Base-by-base conservation (phyloP, 345 rosid species). In the Excoecaria cochinchinensis region DNA sequence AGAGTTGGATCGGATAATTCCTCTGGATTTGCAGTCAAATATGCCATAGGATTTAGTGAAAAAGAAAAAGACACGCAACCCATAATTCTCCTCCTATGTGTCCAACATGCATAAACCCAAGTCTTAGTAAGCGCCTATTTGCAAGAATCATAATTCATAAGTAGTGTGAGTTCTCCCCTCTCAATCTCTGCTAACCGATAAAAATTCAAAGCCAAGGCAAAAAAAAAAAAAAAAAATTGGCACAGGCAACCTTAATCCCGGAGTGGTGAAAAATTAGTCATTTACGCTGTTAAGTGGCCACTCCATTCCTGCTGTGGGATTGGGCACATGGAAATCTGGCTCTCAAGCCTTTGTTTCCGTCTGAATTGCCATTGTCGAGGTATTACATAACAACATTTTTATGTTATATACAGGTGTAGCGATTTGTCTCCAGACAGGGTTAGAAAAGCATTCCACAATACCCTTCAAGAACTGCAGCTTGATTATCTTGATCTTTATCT, bases 401-500 rank as follows among this genome's bases (percentile, higher is more conserved):
- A 1, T 55, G 3, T 16, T 5, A 14, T 55, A 36, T 56, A 22
- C 19, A 84, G 89, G 92, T 87, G 90, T 77, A 76, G 82, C 4
- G 87, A 85, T 64, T 82, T 87, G 76, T 79, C 86, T 31, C 88
- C 90, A 0, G 84, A 84, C 21, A 77, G 87, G 67, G 93, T 84
- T 66, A 81, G 87, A 50, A 69, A 88, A 17, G 88, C 89, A 19
- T 40, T 89, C 80, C 84, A 77, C 80, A 85, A 77, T 36, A 85
- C 89, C 64, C 90, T 89, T 69, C 72, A 82, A 62, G 87, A 89
- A 74, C 89, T 89, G 75, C 88, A 86, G 12, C 81, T 86, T 9
- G 89, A 87, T 55, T 82, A 85, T 46, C 90, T 87, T 62, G 89
- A 87, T 74, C 93, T 87, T 59, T 87, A 76, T 71, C 72, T 87